phyloP scores from a whole-genome alignment of 2,329 filamentous ascomycete genomes.

The Colletotrichum euphorbiae region DNA sequence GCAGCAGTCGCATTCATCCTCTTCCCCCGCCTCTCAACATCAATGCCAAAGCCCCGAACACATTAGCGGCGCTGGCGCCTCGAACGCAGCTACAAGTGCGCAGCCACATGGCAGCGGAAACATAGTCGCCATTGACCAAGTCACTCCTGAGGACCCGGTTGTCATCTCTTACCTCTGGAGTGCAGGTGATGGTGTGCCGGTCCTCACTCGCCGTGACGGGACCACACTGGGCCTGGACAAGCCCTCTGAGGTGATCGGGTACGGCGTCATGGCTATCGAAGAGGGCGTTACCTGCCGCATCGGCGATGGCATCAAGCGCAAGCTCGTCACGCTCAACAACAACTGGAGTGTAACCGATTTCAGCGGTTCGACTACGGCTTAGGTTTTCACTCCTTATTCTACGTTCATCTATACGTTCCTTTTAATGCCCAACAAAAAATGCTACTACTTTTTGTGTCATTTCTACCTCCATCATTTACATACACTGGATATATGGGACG shows the following conservation, averaged over 20 bases:
- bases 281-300: conserved; percentile 56
- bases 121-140: conserved; percentile 53
- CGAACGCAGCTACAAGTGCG: conserved; percentile 9
- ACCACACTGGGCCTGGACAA: conserved; percentile 51
- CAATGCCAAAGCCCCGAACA: conserved; percentile 28
- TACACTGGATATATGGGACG: conserved; percentile 20
- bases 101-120: conserved; percentile 14
- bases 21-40: conserved; percentile 39
- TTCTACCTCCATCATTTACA: conserved; percentile 5
- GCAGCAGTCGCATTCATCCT: not conserved
- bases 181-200: conserved; percentile 49
- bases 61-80: conserved; percentile 23
- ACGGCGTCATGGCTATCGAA: conserved; percentile 55
- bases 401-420: conserved; percentile 7
- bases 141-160: conserved; percentile 52
- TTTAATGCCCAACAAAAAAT: conserved; percentile 20
- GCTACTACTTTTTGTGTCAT: conserved; percentile 30
- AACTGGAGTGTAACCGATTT: conserved; percentile 53
- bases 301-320: conserved; percentile 57
- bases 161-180: conserved; percentile 54
- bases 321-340: conserved; percentile 52
- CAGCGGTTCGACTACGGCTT: conserved; percentile 18
- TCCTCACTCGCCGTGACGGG: conserved; percentile 50
- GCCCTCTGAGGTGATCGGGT: conserved; percentile 53
- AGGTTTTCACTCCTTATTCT: not conserved